Base-by-base conservation (phyloP, 345 rosid species). In the Clarkia xantiana region DNA sequence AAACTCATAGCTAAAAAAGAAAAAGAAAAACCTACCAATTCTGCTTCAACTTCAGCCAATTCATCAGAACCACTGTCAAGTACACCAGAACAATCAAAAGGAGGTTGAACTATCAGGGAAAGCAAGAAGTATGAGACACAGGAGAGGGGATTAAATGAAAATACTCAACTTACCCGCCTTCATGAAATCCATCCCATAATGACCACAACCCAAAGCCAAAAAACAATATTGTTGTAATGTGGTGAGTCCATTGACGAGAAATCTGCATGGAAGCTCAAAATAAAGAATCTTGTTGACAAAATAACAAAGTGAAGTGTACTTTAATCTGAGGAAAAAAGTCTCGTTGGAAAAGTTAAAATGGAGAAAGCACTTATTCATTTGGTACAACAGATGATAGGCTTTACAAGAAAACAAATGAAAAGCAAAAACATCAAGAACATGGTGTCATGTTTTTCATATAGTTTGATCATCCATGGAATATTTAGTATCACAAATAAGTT, bases 181-280 rank as follows among this genome's bases (percentile, higher is more conserved):
- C 78, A 22, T 42, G 77, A 63, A 83, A 77, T 60, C 71, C 87
- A 22, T 91, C 98, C 89, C 96, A 84, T 62, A 91, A 63, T 18
- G 98, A 91, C 89, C 79, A 83, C 10, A 90, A 45, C 36, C 94
- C 96, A 44, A 86, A 90, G 51, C 76, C 82, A 56, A 81, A 83
- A 71, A 86, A 91, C 62, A 91, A 59, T 53, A 78, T 1, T n/a
- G 94, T 86, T 34, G 93, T 75, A 55, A 83, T 66, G 67, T 83
- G 93, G 71, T 83, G 94, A 0, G 89, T 81, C 96, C 80, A 91
- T 64, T 72, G 76, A 14, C 94, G 86, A 68, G 98, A 91, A 47
- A 91, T 72, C 93, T 91, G 74, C 70, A 71, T 52, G n/a, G 36
- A 29, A 29, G 36, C 36, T 29, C 36, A 29, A 29, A 29, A 29